phyloP scores from a whole-genome alignment of 2,329 filamentous ascomycete genomes.

The Periconia macrospinosa region DNA sequence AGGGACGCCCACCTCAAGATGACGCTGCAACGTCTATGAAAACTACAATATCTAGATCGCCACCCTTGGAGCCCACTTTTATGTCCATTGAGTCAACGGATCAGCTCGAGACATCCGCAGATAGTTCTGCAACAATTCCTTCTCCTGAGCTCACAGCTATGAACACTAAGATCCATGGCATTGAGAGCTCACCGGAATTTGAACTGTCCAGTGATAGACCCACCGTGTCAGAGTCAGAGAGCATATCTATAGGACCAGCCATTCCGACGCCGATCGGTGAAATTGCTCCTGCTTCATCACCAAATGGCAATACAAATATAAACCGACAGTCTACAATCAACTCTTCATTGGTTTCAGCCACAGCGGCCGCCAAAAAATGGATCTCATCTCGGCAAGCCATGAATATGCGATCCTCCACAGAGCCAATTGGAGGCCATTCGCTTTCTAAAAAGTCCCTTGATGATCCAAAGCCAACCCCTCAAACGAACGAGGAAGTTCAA shows the following conservation, averaged over 20 bases:
- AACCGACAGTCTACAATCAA: constrained; percentile 32
- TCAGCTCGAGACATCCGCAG: neutral
- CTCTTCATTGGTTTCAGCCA: constrained; percentile 50
- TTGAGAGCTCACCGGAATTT: neutral
- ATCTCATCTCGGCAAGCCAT: constrained; percentile 50
- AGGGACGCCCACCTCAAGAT: constrained; percentile 61
- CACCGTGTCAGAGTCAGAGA: neutral
- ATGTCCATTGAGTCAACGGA: constrained; percentile 50
- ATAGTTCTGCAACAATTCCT: constrained; percentile 8
- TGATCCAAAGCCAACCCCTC: neutral
- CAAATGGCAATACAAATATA: constrained; percentile 17
- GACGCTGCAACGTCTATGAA: constrained; percentile 69
- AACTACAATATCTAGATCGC: constrained; percentile 65
- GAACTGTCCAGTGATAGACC: neutral
- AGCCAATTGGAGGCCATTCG: neutral
- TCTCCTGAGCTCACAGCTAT: neutral
- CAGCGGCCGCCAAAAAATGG: constrained; percentile 64
- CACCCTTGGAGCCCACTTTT: constrained; percentile 56
- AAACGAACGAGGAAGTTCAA: neutral
- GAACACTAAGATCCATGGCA: neutral
- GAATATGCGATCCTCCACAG: neutral
- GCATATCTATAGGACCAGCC: neutral
- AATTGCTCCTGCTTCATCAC: constrained; percentile 21
- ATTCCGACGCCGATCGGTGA: neutral
- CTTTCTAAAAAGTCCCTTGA: neutral